A percentile compares a stretch with the other conserved stretches of the same genome.
Evolutionary conservation across 768 basidiomycete species (phyloP).

Genomic region (Boletus rufocinnamomeus): DNA sequence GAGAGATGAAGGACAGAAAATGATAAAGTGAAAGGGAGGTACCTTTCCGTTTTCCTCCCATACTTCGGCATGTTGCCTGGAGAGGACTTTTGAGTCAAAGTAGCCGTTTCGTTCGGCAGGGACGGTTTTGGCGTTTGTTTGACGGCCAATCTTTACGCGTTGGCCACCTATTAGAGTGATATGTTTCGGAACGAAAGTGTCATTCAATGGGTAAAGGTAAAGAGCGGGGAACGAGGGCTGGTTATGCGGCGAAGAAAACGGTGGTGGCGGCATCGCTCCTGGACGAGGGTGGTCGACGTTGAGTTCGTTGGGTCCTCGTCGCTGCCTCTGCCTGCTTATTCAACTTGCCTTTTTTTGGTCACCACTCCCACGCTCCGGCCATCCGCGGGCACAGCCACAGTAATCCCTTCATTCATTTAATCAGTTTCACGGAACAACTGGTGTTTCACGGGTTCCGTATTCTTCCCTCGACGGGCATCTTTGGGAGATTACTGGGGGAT

Average conservation of each 20-base stretch:
- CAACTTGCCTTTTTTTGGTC: neutral
- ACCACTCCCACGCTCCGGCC: constrained; percentile 15
- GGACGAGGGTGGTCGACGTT: constrained; percentile 20
- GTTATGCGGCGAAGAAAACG: constrained; percentile 34
- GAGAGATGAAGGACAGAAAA: constrained; percentile 11
- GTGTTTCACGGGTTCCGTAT: neutral
- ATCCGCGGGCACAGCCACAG: neutral
- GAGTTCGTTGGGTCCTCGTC: constrained; percentile 19
- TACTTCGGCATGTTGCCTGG: constrained; percentile 95
- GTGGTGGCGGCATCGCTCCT: constrained; percentile 36
- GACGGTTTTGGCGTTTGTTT: constrained; percentile 93
- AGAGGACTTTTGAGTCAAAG: constrained; percentile 94
- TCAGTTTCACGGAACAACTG: neutral
- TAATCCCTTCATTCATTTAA: neutral
- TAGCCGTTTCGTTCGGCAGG: constrained; percentile 93
- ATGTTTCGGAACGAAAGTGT: constrained; percentile 90
- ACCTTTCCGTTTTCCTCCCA: constrained; percentile 94
- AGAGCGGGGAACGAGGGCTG: constrained; percentile 43
- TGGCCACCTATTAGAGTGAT: constrained; percentile 69
- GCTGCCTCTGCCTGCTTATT: constrained; percentile 17
- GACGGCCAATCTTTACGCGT: constrained; percentile 89
- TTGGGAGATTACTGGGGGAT: neutral
- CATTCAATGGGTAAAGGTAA: constrained; percentile 89
- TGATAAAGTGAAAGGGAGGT: constrained; percentile 16
- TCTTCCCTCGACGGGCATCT: neutral